These are phyloP conservation scores for Apiotrichum brassicae DNA, from an alignment of 1,284 basidiomycete species.

Conservation along the genomic window DNA sequence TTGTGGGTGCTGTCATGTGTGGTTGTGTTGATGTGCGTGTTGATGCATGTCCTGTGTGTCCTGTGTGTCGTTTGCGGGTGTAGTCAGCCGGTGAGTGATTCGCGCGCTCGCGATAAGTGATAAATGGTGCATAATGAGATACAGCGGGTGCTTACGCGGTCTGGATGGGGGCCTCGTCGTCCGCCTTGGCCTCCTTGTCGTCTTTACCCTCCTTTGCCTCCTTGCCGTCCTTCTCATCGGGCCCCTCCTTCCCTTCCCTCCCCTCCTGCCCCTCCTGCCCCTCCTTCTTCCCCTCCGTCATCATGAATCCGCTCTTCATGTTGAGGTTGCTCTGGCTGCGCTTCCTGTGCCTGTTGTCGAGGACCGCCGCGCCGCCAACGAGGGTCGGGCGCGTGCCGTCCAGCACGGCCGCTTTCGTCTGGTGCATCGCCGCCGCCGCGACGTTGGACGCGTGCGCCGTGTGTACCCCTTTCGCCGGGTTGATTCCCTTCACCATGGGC, in stretches of 20 bases:
- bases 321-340: slow-evolving; percentile 15
- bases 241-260: neutral
- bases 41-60: too few species aligned
- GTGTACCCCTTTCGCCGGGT: neutral
- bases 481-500: slow-evolving; percentile 17
- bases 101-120: too few species aligned
- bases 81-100: too few species aligned
- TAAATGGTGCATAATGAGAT: too few species aligned
- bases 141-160: too few species aligned
- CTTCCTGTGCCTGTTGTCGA: slow-evolving; percentile 28
- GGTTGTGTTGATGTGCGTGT: too few species aligned
- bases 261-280: neutral
- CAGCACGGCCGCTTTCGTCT: slow-evolving; percentile 10
- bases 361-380: slow-evolving; percentile 23
- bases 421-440: slow-evolving; percentile 15
- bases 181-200: too few species aligned
- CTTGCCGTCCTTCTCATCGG: too few species aligned
- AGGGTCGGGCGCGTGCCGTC: slow-evolving; percentile 8
- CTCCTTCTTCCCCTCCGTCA: neutral
- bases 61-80: too few species aligned
- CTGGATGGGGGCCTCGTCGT: too few species aligned
- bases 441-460: slow-evolving; percentile 8
- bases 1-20: too few species aligned
- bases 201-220: too few species aligned
- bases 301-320: neutral